Percentiles rank a stretch among this genome's conserved stretches.
These are phyloP conservation scores for Tetrahymena elliotti DNA, from an alignment of 73 alveolate species.

Conservation along the genomic window DNA sequence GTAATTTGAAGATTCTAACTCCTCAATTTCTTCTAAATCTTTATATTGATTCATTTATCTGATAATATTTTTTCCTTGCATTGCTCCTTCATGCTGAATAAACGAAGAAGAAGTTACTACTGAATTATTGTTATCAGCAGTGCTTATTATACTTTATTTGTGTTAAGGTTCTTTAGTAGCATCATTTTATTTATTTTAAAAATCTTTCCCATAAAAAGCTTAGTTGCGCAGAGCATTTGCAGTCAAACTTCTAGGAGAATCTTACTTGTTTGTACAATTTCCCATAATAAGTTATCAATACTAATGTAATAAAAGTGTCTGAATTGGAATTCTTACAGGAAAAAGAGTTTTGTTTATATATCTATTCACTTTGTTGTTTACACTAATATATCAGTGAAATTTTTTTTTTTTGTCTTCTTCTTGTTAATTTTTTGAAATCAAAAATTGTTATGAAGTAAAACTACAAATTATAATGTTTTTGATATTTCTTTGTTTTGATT, in stretches of 20 bases:
- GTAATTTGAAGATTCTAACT: background rate
- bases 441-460: background rate
- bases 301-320: background rate
- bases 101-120: background rate
- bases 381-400: background rate
- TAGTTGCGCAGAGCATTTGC: background rate
- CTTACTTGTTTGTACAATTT: background rate
- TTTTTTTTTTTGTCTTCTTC: background rate
- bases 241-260: background rate
- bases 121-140: background rate
- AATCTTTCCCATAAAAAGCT: background rate
- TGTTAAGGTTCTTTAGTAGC: background rate
- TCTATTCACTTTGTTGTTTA: background rate
- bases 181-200: background rate
- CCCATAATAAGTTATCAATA: background rate
- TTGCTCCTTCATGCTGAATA: background rate
- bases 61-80: background rate
- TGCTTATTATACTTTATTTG: background rate
- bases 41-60: background rate
- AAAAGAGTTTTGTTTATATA: background rate
- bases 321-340: background rate
- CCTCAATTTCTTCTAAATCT: background rate
- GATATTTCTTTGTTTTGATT: too few species aligned
- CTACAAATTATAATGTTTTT: background rate
- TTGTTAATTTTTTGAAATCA: background rate